Conservation (phyloP, 139 green algal species). For the Volvox reticuliferus region DNA sequence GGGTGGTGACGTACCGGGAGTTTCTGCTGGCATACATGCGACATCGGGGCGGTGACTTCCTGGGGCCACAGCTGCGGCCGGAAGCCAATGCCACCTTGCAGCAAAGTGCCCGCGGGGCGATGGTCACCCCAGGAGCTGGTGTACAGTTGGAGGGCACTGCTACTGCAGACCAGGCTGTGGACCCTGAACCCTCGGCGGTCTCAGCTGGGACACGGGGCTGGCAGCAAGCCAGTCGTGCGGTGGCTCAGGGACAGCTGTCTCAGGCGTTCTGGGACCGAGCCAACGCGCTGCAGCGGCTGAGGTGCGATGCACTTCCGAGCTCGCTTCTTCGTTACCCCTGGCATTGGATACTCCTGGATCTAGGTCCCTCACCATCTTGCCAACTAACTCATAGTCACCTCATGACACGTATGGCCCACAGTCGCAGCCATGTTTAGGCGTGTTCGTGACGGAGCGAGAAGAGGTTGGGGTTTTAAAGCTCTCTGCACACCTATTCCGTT, state of each 20-base stretch:
- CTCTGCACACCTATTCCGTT: background rate
- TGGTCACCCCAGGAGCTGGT: background rate
- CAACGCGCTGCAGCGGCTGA: constrained; percentile 7
- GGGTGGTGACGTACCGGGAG: constrained; percentile 17
- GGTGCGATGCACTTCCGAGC: background rate
- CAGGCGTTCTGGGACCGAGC: constrained; percentile 36
- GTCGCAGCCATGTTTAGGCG: background rate
- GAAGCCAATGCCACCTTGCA: background rate
- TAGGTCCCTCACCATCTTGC: background rate
- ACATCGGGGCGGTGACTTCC: constrained; percentile 14
- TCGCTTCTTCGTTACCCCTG: background rate
- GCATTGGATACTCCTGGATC: background rate
- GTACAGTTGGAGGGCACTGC: no score
- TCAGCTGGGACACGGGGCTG: background rate
- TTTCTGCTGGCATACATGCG: constrained; percentile 38
- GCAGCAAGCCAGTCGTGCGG: background rate
- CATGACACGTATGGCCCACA: background rate
- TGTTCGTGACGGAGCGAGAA: background rate
- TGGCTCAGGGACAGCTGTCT: constrained; percentile 27
- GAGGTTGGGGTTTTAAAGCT: background rate
- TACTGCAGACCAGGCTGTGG: background rate
- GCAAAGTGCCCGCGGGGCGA: background rate
- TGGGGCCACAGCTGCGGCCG: background rate
- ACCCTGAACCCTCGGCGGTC: background rate
- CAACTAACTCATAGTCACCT: background rate